These are phyloP conservation scores for Mycena latifolia DNA, from an alignment of 768 basidiomycete genomes.

Conservation along the genomic window DNA sequence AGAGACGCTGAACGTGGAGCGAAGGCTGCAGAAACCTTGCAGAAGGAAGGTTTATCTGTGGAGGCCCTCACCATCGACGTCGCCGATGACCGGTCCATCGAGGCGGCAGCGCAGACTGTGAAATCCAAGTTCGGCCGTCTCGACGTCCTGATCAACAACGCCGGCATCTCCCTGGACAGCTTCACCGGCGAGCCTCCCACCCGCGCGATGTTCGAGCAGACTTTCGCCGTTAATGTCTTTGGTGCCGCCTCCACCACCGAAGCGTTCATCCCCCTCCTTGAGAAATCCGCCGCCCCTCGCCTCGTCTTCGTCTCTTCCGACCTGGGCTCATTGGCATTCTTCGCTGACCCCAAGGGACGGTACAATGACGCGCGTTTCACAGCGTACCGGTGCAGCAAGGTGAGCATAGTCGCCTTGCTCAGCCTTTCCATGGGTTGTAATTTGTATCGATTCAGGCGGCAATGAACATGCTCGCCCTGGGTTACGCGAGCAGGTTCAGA, in stretches of 20 bases:
- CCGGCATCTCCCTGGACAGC: conserved; percentile 13
- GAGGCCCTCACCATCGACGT: conserved; percentile 21
- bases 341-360: conserved; percentile 12
- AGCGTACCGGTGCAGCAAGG: conserved; percentile 26
- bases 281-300: conserved; percentile 19
- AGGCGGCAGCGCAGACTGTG: conserved; percentile 23
- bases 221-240: conserved; percentile 20
- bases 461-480: conserved; percentile 28
- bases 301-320: conserved; percentile 29
- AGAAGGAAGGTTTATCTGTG: conserved; percentile 6
- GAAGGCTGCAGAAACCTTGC: conserved; percentile 17
- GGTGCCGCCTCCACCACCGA: conserved; percentile 24
- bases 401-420: not conserved
- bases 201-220: conserved; percentile 12
- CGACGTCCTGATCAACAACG: conserved; percentile 28
- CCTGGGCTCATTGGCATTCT: conserved; percentile 14
- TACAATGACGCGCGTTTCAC: not conserved
- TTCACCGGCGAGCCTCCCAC: not conserved
- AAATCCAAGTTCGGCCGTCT: conserved; percentile 23
- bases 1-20: conserved; percentile 15
- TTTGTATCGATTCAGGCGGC: conserved; percentile 7
- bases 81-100: conserved; percentile 19
- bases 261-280: conserved; percentile 26
- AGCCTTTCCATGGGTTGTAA: too few species aligned
- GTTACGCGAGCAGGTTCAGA: conserved; percentile 11